Base-by-base conservation (phyloP, 768 basidiomycete species). In the Xerocomellus chrysenteron region DNA sequence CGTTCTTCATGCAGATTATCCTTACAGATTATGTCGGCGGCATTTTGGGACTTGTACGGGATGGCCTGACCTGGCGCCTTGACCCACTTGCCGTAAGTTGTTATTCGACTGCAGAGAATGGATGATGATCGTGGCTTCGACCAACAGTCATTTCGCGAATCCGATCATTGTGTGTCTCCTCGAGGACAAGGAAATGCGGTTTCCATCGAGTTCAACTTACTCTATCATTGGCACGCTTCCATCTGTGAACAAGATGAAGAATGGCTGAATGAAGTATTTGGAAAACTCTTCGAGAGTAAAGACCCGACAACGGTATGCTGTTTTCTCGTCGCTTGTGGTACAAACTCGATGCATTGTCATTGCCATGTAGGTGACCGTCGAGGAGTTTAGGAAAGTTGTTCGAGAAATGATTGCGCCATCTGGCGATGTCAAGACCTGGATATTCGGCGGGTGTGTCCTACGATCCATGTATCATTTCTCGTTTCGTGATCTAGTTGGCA, bases 151-250 rank as follows among this genome's bases (percentile, higher is more conserved):
- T 80, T 79, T 56, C 80, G 88, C 45, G 78, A 79, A 28, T 11
- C 64, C 1, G 64, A 75, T 56, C 87, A 89, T 59, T 73, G 74
- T 1, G 68, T 88, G 53, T 73, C 80, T 14, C 81, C 83, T 37
- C 80, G 83, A 11, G 91, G 90, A 37, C 74, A 85, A 66, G 91
- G 91, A 48, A 92, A 92, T 64, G 84, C 82, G 37, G 82, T 84
- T 55, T 89, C 90, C 0, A 67, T 90, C 35, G 91, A 92, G 71
- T 92, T 92, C 75, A 91, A 79, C 63, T 61, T 81, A 24, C 65
- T 80, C 17, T 79, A 81, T 61, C 75, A 68, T 41, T 90, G 88
- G 88, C 88, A 90, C 62, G 75, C 88, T 19, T 77, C 84, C 2
- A 65, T 87, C 1, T 83, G 82, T 8, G 66, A 74, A 48, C 58